Percentiles rank a stretch among this genome's conserved stretches.
Conservation (phyloP, 2,329 filamentous ascomycete genomes). For the Tolypocladium tropicale region DNA sequence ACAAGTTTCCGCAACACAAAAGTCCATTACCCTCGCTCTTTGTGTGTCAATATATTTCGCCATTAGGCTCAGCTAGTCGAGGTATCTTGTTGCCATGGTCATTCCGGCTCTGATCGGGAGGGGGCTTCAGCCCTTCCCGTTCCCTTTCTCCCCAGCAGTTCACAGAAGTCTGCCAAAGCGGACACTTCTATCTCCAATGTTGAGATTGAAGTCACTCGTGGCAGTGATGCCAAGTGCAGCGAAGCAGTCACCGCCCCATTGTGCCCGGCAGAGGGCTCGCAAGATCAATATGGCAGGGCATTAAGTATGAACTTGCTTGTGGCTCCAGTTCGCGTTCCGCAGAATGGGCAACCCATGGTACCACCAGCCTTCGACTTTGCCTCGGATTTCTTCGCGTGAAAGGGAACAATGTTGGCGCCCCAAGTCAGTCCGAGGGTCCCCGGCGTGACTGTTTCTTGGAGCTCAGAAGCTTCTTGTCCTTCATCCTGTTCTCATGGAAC, state of each 20-base stretch:
- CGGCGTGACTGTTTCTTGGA: conserved; percentile 39
- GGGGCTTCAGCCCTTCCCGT: no score
- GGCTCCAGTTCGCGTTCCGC: no score
- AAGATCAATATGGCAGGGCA: no score
- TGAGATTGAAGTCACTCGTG: no score
- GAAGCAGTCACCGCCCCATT: no score
- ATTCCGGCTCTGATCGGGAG: conserved; percentile 16
- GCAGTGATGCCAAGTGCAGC: no score
- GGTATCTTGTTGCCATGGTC: conserved; percentile 17
- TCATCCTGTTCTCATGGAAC: conserved; percentile 34
- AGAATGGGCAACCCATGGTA: no score
- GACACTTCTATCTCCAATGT: conserved; percentile 11
- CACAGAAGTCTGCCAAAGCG: conserved; percentile 9
- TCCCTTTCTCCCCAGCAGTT: conserved; percentile 10
- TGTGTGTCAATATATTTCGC: conserved; percentile 8
- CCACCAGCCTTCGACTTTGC: not conserved
- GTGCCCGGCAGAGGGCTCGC: no score
- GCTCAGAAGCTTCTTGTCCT: conserved; percentile 37
- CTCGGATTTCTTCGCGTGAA: no score
- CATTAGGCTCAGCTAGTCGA: conserved; percentile 20
- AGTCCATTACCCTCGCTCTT: not conserved
- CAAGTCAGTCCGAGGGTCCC: conserved; percentile 19
- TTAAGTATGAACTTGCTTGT: no score
- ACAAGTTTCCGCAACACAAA: not conserved
- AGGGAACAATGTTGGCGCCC: not conserved